Conservation (phyloP, 2,329 filamentous ascomycete genomes). For the Sporothrix mexicana region DNA sequence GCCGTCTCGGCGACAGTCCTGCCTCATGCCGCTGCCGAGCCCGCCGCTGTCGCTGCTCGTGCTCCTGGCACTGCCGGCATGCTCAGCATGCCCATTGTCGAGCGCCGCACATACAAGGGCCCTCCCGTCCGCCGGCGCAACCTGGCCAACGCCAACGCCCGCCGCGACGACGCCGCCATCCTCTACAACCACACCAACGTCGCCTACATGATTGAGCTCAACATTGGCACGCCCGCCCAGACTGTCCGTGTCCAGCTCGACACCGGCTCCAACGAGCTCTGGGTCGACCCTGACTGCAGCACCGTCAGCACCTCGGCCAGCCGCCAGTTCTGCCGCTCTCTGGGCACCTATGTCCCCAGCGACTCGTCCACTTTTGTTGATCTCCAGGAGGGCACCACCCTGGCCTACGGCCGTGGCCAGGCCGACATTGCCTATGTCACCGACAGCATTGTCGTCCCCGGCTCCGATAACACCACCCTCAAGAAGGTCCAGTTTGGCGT, state of each 20-base stretch:
- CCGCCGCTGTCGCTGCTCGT: neutral
- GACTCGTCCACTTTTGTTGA: constrained; percentile 46
- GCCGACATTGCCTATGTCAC: constrained; percentile 51
- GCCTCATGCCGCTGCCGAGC: neutral
- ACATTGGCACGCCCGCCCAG: constrained; percentile 58
- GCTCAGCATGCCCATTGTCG: constrained; percentile 33
- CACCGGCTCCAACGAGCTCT: constrained; percentile 62
- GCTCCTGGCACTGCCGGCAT: constrained; percentile 10
- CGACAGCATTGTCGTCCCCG: constrained; percentile 47
- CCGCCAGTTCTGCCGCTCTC: constrained; percentile 47
- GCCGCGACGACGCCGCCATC: constrained; percentile 31
- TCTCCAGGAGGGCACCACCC: constrained; percentile 42
- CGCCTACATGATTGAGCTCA: constrained; percentile 42
- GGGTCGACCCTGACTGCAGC: constrained; percentile 64
- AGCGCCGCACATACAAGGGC: constrained; percentile 20
- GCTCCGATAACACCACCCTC: constrained; percentile 46
- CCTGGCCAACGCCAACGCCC: neutral
- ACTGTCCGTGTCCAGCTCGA: constrained; percentile 57
- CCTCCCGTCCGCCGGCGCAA: constrained; percentile 3
- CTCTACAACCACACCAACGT: constrained; percentile 35
- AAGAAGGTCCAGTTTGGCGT: constrained; percentile 64
- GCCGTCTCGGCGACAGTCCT: constrained; percentile 32
- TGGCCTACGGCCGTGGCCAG: constrained; percentile 55
- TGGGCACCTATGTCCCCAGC: constrained; percentile 49
- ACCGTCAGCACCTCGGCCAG: constrained; percentile 46